A percentile compares a stretch with the other conserved stretches of the same genome.
Evolutionary conservation across 805 yeast genomes (phyloP).

Genomic region (Spathaspora passalidarum): DNA sequence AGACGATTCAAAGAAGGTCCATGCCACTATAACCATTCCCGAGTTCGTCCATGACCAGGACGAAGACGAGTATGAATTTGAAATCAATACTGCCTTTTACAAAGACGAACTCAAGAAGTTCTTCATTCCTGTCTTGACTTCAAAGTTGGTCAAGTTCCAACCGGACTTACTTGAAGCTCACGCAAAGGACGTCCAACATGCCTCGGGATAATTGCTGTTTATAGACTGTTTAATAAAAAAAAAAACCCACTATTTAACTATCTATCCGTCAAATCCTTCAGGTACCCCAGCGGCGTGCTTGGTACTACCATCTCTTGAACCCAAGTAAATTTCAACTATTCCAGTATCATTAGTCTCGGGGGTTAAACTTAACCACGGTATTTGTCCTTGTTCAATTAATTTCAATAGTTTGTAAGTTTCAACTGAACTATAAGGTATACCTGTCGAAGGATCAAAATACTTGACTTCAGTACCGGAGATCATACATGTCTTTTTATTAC

Average conservation of each 20-base stretch:
- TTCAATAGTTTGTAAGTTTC: constrained; percentile 71
- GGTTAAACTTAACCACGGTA: constrained; percentile 50
- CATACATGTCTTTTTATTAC: constrained; percentile 63
- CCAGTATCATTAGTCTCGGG: constrained; percentile 56
- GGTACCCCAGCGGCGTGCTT: constrained; percentile 86
- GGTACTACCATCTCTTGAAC: constrained; percentile 50
- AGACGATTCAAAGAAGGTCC: constrained; percentile 17
- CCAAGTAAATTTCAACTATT: constrained; percentile 39
- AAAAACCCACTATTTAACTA: too few relatives aligned
- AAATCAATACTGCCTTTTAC: constrained; percentile 35
- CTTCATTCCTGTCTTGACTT: constrained; percentile 51
- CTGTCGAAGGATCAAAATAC: constrained; percentile 84
- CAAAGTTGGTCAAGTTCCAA: constrained; percentile 57
- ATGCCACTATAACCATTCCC: constrained; percentile 50
- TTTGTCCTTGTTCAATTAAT: constrained; percentile 43
- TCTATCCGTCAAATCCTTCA: constrained; percentile 62
- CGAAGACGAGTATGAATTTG: constrained; percentile 59
- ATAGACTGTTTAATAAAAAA: neutral
- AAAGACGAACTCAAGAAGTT: constrained; percentile 43
- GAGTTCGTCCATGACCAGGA: constrained; percentile 79
- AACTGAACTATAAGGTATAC: constrained; percentile 81
- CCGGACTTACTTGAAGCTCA: constrained; percentile 58
- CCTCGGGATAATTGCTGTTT: constrained; percentile 18
- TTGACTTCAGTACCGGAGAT: constrained; percentile 77
- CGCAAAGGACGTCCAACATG: constrained; percentile 61